A percentile compares a stretch with the other conserved stretches of the same genome.
Evolutionary conservation across 768 basidiomycete genomes (phyloP).

Genomic region (Rhodotorula paludigena): DNA sequence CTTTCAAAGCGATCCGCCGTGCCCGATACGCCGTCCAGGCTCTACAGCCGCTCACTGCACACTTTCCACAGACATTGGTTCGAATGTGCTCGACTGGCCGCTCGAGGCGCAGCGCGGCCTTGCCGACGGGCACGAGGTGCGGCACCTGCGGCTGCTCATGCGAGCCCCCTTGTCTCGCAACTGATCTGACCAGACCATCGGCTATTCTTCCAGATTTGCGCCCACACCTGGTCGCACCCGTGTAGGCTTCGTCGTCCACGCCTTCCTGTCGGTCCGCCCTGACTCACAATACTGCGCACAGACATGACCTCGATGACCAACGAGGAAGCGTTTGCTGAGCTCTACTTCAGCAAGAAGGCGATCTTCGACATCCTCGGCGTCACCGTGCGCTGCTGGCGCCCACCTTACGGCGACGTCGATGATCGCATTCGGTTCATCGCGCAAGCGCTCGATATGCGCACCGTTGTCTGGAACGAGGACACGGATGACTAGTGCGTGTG

Average conservation of each 20-base stretch:
- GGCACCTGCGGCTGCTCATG: too few species aligned
- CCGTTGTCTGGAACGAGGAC: constrained; percentile 32
- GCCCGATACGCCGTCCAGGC: not conserved
- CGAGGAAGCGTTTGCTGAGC: constrained; percentile 49
- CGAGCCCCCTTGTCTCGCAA: too few species aligned
- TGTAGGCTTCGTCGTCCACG: not conserved
- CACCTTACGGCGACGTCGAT: constrained; percentile 40
- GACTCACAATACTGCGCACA: not conserved
- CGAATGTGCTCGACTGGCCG: constrained; percentile 50
- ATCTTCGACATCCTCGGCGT: constrained; percentile 41
- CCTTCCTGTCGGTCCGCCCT: not conserved
- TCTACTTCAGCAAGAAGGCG: constrained; percentile 42
- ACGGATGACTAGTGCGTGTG: constrained; percentile 37
- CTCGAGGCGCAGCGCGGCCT: constrained; percentile 48
- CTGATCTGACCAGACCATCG: constrained; percentile 6
- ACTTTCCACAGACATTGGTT: constrained; percentile 32
- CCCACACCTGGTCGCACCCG: constrained; percentile 22
- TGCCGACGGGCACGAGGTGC: constrained; percentile 47
- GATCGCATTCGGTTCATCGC: constrained; percentile 41
- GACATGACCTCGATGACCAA: constrained; percentile 49
- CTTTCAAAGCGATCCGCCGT: too few species aligned
- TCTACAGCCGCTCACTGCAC: not conserved
- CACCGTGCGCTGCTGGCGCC: constrained; percentile 44
- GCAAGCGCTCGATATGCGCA: constrained; percentile 35
- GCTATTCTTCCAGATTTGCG: not conserved